Percentiles rank a stretch among this genome's conserved stretches.
phyloP scores from a whole-genome alignment of 164 flowering plant genomes.

The Umbilicus rupestris region DNA sequence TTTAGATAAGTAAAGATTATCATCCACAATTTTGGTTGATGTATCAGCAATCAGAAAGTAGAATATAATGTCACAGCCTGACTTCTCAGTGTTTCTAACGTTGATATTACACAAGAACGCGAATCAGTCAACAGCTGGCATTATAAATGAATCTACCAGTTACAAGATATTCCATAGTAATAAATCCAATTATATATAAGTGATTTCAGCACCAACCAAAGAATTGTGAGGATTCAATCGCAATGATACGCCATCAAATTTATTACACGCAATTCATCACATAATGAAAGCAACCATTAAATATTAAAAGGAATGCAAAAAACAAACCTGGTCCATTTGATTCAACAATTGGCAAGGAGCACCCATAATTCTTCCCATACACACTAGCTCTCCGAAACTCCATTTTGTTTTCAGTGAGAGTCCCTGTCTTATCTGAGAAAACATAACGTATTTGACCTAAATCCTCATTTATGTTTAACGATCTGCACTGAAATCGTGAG shows the following conservation, averaged over 20 bases:
- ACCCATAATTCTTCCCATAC: constrained; percentile 59
- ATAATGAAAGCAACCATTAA: not conserved
- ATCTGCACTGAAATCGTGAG: constrained; percentile 85
- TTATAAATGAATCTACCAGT: not conserved
- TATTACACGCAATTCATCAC: not conserved
- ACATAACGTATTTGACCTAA: constrained; percentile 89
- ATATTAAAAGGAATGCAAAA: constrained; percentile 44
- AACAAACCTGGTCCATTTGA: constrained; percentile 20
- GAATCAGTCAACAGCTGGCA: not conserved
- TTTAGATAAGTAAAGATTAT: too few relatives aligned
- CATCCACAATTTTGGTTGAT: not conserved
- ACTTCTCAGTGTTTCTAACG: not conserved
- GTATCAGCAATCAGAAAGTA: not conserved
- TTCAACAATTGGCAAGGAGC: constrained; percentile 17
- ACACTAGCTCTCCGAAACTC: constrained; percentile 92
- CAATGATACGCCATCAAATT: not conserved
- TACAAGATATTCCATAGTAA: not conserved
- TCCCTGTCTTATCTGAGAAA: constrained; percentile 98
- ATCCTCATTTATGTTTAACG: constrained; percentile 95
- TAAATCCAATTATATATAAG: not conserved
- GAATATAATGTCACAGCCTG: not conserved
- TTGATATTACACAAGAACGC: not conserved
- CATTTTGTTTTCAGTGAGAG: constrained; percentile 98
- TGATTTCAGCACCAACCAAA: not conserved
- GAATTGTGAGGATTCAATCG: not conserved